These are phyloP conservation scores for Garcia nutans DNA, from an alignment of 345 rosid genomes.

Conservation along the genomic window DNA sequence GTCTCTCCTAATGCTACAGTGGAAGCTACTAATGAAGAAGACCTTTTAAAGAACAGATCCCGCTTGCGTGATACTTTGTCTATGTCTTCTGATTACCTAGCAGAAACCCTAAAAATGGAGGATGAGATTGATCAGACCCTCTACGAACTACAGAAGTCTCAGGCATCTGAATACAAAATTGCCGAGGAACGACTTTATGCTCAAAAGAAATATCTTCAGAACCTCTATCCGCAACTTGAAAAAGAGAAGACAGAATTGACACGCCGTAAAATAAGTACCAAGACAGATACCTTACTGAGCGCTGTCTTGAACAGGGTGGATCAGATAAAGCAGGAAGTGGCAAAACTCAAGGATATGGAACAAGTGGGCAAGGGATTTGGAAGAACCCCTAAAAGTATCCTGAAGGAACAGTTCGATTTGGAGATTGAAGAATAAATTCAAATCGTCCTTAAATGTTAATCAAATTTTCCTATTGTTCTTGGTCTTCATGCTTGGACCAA, in stretches of 20 bases:
- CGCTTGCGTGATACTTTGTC: constrained; percentile 26
- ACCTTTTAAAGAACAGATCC: constrained; percentile 26
- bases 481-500: not conserved
- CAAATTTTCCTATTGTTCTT: not conserved
- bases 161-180: constrained; percentile 56
- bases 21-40: constrained; percentile 29
- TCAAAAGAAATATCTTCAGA: constrained; percentile 58
- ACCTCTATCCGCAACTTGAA: constrained; percentile 63
- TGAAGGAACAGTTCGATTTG: constrained; percentile 53
- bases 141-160: constrained; percentile 50
- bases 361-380: constrained; percentile 75
- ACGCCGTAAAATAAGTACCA: constrained; percentile 24
- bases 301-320: constrained; percentile 46
- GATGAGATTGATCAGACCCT: constrained; percentile 61
- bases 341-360: constrained; percentile 65
- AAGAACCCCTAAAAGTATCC: constrained; percentile 48
- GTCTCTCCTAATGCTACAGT: constrained; percentile 27
- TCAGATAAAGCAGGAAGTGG: constrained; percentile 55
- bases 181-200: constrained; percentile 60
- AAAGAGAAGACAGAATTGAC: constrained; percentile 55
- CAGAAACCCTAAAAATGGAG: constrained; percentile 57
- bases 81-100: constrained; percentile 38
- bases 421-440: constrained; percentile 35
- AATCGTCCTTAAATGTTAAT: not conserved
- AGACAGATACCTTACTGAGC: constrained; percentile 32